These are phyloP conservation scores for Pholiota molesta DNA, from an alignment of 768 basidiomycete genomes.

Conservation along the genomic window DNA sequence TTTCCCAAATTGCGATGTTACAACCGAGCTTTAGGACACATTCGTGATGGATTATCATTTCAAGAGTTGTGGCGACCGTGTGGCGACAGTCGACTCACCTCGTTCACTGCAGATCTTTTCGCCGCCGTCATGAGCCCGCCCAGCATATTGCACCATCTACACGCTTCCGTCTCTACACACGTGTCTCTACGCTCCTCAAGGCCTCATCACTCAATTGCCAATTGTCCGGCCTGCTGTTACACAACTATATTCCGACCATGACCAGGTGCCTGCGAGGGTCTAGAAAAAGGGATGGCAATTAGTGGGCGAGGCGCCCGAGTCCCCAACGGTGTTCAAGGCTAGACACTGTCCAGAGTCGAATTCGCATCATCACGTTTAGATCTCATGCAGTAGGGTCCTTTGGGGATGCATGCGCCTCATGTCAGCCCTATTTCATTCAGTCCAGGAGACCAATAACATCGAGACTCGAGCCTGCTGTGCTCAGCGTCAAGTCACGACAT, in stretches of 20 bases:
- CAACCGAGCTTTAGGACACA: no score
- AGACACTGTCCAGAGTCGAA: neutral
- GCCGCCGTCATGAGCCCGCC: neutral
- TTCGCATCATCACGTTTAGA: neutral
- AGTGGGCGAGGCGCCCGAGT: neutral
- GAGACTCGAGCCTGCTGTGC: neutral
- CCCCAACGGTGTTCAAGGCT: neutral
- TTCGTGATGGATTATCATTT: no score
- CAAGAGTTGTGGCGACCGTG: no score
- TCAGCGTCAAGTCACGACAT: neutral
- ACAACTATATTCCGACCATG: neutral
- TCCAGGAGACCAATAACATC: neutral
- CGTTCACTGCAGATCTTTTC: neutral
- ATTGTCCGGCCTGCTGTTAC: neutral
- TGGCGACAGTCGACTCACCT: no score
- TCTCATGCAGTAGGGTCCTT: neutral
- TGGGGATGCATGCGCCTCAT: no score
- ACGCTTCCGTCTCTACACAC: neutral
- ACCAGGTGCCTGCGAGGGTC: no score
- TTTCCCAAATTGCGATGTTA: no score
- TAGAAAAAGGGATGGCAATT: neutral
- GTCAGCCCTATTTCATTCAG: neutral
- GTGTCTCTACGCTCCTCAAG: neutral
- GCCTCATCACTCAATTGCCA: neutral
- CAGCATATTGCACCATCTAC: neutral